A percentile compares a stretch with the other conserved stretches of the same genome.
These are phyloP conservation scores for Barnettozyma vustinii DNA, from an alignment of 805 yeast genomes.

Conservation along the genomic window DNA sequence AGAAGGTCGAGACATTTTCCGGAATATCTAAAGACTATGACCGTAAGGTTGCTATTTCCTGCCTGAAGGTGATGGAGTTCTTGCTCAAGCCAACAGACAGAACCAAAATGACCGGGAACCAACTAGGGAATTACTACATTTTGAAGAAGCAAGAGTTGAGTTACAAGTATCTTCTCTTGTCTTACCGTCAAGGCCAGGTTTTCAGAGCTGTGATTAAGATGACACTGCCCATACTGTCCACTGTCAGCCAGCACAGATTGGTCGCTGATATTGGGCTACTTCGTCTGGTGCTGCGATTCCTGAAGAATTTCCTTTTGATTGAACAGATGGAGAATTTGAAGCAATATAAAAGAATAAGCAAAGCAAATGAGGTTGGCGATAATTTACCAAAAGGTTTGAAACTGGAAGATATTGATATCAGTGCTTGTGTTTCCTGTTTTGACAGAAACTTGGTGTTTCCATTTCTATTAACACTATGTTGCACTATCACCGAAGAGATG, in stretches of 20 bases:
- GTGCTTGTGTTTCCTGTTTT: conserved; percentile 51
- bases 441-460: conserved; percentile 68
- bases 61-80: conserved; percentile 74
- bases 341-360: conserved; percentile 32
- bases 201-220: conserved; percentile 66
- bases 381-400: conserved; percentile 54
- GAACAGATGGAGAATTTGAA: conserved; percentile 61
- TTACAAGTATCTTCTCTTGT: conserved; percentile 66
- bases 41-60: conserved; percentile 63
- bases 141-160: conserved; percentile 60
- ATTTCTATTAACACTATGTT: conserved; percentile 64
- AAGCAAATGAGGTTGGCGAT: conserved; percentile 23
- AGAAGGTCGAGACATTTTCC: conserved; percentile 18
- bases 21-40: conserved; percentile 31
- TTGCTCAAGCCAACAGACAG: conserved; percentile 83
- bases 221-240: conserved; percentile 54
- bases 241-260: conserved; percentile 50
- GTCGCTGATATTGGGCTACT: conserved; percentile 69
- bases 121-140: conserved; percentile 50
- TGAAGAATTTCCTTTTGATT: conserved; percentile 74
- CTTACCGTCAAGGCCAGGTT: conserved; percentile 52
- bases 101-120: conserved; percentile 43
- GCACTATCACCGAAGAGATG: conserved; percentile 59
- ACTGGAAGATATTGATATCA: conserved; percentile 62
- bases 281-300: conserved; percentile 63